Conservation (phyloP, 2,329 filamentous ascomycete genomes). For the Thielaviopsis populi region DNA sequence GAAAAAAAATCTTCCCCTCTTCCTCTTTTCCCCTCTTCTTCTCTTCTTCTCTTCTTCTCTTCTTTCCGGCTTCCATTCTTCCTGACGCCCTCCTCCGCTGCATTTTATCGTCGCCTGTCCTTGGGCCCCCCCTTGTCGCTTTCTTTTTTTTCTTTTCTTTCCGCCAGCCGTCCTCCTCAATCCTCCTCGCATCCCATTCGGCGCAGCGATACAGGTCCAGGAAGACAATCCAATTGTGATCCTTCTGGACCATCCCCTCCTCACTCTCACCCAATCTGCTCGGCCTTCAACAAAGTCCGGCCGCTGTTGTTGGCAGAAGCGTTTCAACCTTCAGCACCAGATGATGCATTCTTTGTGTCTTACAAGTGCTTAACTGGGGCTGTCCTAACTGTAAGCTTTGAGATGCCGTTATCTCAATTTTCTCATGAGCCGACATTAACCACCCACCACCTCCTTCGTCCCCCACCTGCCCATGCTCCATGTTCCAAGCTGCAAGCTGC, state of each 20-base stretch:
- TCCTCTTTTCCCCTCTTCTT: too few species aligned
- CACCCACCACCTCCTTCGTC: too few species aligned
- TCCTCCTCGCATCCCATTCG: background rate
- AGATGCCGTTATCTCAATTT: background rate
- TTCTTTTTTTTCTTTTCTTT: background rate
- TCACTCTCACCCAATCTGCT: background rate
- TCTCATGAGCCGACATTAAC: background rate
- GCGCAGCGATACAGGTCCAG: background rate
- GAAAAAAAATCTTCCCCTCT: too few species aligned
- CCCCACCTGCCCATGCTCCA: too few species aligned
- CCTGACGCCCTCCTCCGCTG: too few species aligned
- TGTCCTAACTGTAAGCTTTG: background rate
- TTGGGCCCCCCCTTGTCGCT: too few species aligned
- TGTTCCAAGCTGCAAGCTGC: too few species aligned
- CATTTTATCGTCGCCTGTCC: too few species aligned
- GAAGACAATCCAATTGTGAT: background rate
- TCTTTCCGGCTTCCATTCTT: too few species aligned
- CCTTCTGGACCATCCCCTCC: background rate
- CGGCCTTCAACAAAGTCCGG: background rate
- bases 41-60: too few species aligned
- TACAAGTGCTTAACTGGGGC: background rate
- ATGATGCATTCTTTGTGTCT: background rate
- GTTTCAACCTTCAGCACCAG: background rate
- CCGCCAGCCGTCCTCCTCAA: background rate
- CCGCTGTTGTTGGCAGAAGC: background rate